Evolutionary conservation across 2,329 filamentous ascomycete genomes (phyloP).

Genomic region (Exophiala sp.): DNA sequence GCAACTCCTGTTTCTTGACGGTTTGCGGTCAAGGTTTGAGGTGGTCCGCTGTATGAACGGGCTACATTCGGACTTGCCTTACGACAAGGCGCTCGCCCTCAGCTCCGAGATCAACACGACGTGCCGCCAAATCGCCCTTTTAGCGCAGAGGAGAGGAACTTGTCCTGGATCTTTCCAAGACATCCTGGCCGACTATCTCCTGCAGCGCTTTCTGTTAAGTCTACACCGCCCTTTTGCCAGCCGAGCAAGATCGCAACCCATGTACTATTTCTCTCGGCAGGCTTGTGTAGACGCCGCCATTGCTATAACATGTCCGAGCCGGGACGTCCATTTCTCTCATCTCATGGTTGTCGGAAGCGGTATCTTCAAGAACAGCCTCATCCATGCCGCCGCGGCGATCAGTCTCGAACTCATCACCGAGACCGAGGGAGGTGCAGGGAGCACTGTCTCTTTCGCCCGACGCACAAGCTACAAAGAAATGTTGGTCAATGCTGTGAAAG

Average conservation of each 20-base stretch:
- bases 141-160: too few relatives aligned
- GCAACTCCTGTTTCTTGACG: conserved; percentile 27
- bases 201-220: conserved; percentile 51
- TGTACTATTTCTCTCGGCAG: conserved; percentile 37
- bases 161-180: conserved; percentile 31
- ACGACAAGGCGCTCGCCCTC: conserved; percentile 31
- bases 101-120: too few relatives aligned
- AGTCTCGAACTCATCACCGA: conserved; percentile 45
- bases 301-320: conserved; percentile 33
- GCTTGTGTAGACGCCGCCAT: conserved; percentile 34
- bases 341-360: conserved; percentile 33
- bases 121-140: too few relatives aligned
- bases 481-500: conserved; percentile 25
- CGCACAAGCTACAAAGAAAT: too few relatives aligned
- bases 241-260: conserved; percentile 32
- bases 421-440: too few relatives aligned
- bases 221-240: conserved; percentile 43
- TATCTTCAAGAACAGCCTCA: conserved; percentile 35
- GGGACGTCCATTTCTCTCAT: conserved; percentile 28
- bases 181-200: conserved; percentile 48
- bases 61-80: conserved; percentile 31
- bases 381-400: conserved; percentile 39
- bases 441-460: too few relatives aligned
- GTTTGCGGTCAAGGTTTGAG: conserved; percentile 23
- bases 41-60: conserved; percentile 30